These are phyloP conservation scores for Lachancea nothofagi DNA, from an alignment of 805 yeast species.

Conservation along the genomic window DNA sequence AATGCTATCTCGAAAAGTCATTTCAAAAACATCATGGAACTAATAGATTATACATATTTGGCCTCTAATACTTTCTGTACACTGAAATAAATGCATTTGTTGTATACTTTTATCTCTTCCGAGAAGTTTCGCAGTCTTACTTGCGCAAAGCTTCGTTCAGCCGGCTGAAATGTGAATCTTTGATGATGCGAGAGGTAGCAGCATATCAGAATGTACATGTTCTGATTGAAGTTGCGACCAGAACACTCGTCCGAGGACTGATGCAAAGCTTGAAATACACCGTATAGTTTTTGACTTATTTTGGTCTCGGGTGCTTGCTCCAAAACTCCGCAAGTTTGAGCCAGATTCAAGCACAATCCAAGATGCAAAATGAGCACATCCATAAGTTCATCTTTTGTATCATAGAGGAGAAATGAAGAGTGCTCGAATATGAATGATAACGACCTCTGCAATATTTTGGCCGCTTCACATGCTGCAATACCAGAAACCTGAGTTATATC, in stretches of 20 bases:
- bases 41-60: constrained; percentile 3
- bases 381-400: neutral
- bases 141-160: neutral
- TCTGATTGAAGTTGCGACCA: constrained; percentile 2
- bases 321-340: neutral
- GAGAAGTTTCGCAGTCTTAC: constrained; percentile 1
- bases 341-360: constrained; percentile 9
- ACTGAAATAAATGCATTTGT: constrained; percentile 6
- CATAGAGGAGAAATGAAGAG: neutral
- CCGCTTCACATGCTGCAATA: neutral
- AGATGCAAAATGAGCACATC: constrained; percentile 10
- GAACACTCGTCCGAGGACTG: neutral
- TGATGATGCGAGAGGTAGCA: neutral
- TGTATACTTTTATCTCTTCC: constrained; percentile 7
- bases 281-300: neutral
- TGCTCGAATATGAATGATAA: neutral
- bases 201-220: constrained; percentile 7
- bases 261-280: neutral
- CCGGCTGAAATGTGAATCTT: neutral
- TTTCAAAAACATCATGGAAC: neutral
- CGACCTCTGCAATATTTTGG: neutral
- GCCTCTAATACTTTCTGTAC: neutral
- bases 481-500: neutral
- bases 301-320: neutral
- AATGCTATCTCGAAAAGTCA: constrained; percentile 1